phyloP scores from a whole-genome alignment of 352 stramenopile genomes.

The Phytophthora melonis region DNA sequence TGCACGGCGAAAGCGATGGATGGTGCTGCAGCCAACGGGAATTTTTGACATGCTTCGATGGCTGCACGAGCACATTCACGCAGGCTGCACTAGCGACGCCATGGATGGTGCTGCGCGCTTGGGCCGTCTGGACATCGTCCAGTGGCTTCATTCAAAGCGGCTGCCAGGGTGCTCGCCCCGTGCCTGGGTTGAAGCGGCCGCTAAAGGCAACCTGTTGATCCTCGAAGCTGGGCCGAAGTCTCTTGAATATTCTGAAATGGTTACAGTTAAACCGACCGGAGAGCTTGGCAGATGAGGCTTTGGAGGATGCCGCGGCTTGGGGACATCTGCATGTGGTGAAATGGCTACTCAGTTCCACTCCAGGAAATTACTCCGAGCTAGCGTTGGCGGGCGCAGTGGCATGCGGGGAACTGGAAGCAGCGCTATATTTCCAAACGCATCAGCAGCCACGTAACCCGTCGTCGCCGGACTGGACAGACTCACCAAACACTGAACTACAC shows the following conservation, averaged over 20 bases:
- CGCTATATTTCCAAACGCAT: no score
- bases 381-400: no score
- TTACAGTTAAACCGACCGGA: not conserved
- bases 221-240: no score
- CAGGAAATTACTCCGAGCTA: no score
- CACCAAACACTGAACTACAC: no score
- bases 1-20: constrained; percentile 3
- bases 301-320: no score
- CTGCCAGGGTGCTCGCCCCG: not conserved
- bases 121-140: constrained; percentile 5
- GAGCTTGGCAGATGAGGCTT: no score
- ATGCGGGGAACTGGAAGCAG: no score
- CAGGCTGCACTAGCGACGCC: not conserved
- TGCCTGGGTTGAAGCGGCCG: not conserved
- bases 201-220: constrained; percentile 6
- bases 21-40: constrained; percentile 7
- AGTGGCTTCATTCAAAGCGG: not conserved
- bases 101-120: not conserved
- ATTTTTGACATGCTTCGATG: constrained; percentile 12
- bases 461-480: no score
- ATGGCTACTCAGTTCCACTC: no score
- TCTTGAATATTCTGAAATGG: constrained; percentile 6
- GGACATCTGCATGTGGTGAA: no score
- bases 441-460: no score
- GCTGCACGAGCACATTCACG: not conserved